Conservation (phyloP, 257 asterid species). For the Solanum etuberosum region DNA sequence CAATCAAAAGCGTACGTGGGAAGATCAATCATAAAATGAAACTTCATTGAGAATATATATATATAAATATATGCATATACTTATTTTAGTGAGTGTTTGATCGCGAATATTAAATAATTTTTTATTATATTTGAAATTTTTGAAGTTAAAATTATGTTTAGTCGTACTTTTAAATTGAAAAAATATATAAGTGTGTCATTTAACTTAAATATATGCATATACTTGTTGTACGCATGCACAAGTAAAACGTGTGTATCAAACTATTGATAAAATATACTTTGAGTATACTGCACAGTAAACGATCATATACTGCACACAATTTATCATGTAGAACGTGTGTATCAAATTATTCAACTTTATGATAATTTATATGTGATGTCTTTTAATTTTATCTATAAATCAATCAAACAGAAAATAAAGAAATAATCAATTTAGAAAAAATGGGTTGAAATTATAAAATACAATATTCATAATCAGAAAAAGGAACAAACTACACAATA, state of each 20-base stretch:
- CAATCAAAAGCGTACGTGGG: not conserved
- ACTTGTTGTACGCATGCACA: no score
- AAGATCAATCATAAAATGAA: not conserved
- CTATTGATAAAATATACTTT: no score
- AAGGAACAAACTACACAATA: not conserved
- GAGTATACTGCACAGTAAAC: no score
- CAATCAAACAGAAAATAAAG: not conserved
- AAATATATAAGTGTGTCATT: no score
- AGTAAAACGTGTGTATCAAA: no score
- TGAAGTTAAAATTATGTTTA: not conserved
- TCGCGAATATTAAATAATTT: not conserved
- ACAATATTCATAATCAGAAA: not conserved
- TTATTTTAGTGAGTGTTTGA: not conserved
- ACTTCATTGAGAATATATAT: not conserved
- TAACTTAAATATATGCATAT: no score
- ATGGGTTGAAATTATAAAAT: not conserved
- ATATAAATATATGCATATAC: not conserved
- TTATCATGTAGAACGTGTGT: no score
- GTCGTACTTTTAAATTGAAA: fast-evolving
- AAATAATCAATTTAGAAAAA: no score
- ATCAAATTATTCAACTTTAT: no score
- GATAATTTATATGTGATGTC: not conserved
- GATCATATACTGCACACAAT: not conserved
- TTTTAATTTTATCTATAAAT: not conserved
- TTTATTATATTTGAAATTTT: not conserved